Percentiles rank a stretch among this genome's conserved stretches.
Conservation (phyloP, 1,139 yeast genomes). For the Arxiozyma slooffiae region DNA sequence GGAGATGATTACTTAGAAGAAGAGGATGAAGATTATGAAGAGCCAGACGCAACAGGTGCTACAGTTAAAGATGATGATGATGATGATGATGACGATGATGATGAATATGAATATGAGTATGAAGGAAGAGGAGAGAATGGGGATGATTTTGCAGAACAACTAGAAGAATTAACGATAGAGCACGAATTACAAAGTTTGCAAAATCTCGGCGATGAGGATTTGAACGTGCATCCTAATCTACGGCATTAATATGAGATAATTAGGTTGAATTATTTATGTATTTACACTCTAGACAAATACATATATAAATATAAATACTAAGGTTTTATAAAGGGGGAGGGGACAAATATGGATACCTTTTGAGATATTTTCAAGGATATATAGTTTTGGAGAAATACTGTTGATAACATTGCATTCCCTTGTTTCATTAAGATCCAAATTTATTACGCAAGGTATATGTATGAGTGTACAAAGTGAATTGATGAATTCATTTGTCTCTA, state of each 20-base stretch:
- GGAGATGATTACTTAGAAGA: slow-evolving; percentile 11
- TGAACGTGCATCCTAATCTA: background rate
- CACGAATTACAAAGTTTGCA: slow-evolving; percentile 5
- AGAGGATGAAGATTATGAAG: slow-evolving; percentile 11
- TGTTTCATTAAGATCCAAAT: no score
- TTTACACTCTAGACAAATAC: no score
- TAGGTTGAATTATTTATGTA: no score
- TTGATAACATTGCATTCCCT: no score
- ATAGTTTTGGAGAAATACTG: no score
- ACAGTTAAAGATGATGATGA: background rate
- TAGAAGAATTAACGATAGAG: background rate
- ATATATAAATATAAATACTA: no score
- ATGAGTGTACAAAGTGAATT: no score
- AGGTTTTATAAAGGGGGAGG: no score
- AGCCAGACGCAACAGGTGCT: slow-evolving; percentile 6
- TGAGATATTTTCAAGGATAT: no score
- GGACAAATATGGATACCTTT: no score
- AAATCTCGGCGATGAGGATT: slow-evolving; percentile 1
- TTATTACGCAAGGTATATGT: no score
- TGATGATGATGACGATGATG: slow-evolving; percentile 11
- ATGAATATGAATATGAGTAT: slow-evolving; percentile 6
- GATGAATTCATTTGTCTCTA: no score
- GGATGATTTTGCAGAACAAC: slow-evolving; percentile 1
- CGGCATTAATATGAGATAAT: background rate
- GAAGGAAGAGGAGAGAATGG: slow-evolving; percentile 6